Conservation (phyloP, 1,284 basidiomycete species). For the Ceratobasidium sp. region DNA sequence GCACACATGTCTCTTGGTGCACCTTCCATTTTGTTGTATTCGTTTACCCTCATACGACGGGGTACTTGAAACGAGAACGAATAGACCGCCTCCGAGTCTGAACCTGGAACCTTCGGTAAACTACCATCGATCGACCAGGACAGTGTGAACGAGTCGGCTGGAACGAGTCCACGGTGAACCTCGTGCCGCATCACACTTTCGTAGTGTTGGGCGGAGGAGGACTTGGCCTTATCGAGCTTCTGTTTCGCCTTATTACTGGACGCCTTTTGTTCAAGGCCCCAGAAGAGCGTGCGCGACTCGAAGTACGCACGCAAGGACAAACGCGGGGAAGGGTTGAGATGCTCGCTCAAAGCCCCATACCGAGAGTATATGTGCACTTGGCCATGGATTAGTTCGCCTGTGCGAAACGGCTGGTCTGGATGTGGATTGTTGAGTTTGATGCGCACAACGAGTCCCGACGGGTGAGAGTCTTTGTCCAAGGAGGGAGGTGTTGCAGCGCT, state of each 20-base stretch:
- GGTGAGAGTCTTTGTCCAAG: constrained; percentile 11
- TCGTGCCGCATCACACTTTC: constrained; percentile 31
- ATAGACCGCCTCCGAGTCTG: not conserved
- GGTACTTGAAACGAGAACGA: constrained; percentile 30
- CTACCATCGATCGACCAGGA: not conserved
- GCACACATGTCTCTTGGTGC: constrained; percentile 26
- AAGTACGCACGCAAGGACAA: constrained; percentile 28
- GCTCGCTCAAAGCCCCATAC: too few relatives aligned
- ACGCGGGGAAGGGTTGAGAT: not conserved
- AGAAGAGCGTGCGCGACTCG: constrained; percentile 32
- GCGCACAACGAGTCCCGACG: constrained; percentile 12
- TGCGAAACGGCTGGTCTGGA: constrained; percentile 8
- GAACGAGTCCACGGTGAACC: constrained; percentile 20
- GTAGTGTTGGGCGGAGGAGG: not conserved
- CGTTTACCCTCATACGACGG: constrained; percentile 16
- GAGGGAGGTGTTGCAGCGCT: constrained; percentile 29
- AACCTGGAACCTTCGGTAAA: too few relatives aligned
- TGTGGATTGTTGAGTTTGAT: constrained; percentile 30
- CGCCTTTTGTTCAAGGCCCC: constrained; percentile 6
- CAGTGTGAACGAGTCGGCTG: not conserved
- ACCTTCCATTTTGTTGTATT: not conserved
- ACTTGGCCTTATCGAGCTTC: constrained; percentile 1
- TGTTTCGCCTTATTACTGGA: not conserved
- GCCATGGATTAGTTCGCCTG: constrained; percentile 17
- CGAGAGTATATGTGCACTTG: constrained; percentile 20